Conservation (phyloP, 2,329 filamentous ascomycete species). For the Sporothrix brasiliensis region DNA sequence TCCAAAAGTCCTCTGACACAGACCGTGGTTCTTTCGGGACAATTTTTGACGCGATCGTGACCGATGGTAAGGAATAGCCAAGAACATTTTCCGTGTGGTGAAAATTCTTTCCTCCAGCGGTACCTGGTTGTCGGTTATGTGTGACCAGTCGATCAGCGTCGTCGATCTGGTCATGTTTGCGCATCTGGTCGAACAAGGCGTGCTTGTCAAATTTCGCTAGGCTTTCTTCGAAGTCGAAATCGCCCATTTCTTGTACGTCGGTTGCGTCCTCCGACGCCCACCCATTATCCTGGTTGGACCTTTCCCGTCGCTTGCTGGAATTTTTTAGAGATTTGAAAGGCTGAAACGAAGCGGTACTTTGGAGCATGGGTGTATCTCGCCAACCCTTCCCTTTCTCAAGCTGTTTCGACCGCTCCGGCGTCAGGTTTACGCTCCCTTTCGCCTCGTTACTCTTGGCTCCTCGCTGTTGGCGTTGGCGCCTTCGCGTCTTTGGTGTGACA, state of each 20-base stretch:
- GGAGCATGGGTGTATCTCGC: conserved; percentile 62
- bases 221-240: conserved; percentile 90
- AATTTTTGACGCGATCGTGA: conserved; percentile 41
- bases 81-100: conserved; percentile 92
- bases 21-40: conserved; percentile 43
- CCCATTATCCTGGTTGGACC: conserved; percentile 63
- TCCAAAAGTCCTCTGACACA: conserved; percentile 62
- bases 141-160: conserved; percentile 88
- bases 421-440: conserved; percentile 40
- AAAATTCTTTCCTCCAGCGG: conserved; percentile 81
- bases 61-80: conserved; percentile 53
- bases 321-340: conserved; percentile 65
- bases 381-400: conserved; percentile 56
- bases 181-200: conserved; percentile 86
- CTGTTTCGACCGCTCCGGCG: conserved; percentile 34
- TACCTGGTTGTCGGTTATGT: conserved; percentile 78
- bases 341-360: conserved; percentile 65
- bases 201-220: conserved; percentile 95
- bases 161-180: conserved; percentile 84
- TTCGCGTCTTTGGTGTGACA: conserved; percentile 12
- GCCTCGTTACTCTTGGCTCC: conserved; percentile 37
- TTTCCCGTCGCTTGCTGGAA: conserved; percentile 51
- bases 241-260: conserved; percentile 87
- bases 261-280: conserved; percentile 97
- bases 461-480: conserved; percentile 42